Evolutionary conservation across 2,329 filamentous ascomycete genomes (phyloP), one percentile per base, ranked within the genome.

Genomic region (Pseudocercospora crystallina): DNA sequence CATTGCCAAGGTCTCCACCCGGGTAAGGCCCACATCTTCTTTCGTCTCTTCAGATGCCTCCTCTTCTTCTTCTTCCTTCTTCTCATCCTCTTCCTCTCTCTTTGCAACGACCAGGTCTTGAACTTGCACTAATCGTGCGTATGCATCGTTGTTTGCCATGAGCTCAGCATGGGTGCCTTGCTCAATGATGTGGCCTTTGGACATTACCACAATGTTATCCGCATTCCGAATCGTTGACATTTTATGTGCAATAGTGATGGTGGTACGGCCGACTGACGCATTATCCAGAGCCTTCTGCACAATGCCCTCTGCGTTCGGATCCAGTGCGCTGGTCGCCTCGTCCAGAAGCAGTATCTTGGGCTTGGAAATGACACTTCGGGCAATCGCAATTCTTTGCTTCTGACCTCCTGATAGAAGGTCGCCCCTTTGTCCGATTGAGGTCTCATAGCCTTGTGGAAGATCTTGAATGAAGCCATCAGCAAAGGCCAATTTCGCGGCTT

Each of bases 161-260:
- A 53, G 35, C 12, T 49, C 61, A 51, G 60, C 47, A 60, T 73
- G 56, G 49, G 66, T 61, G 54, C 73, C 59, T 58, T 70, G 43
- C 54, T 77, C 75, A 8, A 73, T 56, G n/a, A 77, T 63, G n/a
- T 52, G 54, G 3, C 75, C 75, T 14, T 69, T 62, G 7, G 61
- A 50, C 59, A 77, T 69, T 10, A 77, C 74, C 5, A 69, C 66
- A 29, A 77, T 76, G 31, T 71, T 72, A 57, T 76, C 70, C 4
- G 74, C 74, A 14, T 56, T 60, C 43, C 61, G 67, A 11, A 76
- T 65, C 0, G 74, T 76, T 0, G 73, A 64, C 8, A 76, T 62
- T 37, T 69, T 67, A 53, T 77, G 74, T 1, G 74, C 73, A 46
- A 76, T 75, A 1, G 71, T 59, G 5, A 71, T 48, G 1, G 67